phyloP scores from a whole-genome alignment of 257 asterid genomes.

The Solanum chilense region DNA sequence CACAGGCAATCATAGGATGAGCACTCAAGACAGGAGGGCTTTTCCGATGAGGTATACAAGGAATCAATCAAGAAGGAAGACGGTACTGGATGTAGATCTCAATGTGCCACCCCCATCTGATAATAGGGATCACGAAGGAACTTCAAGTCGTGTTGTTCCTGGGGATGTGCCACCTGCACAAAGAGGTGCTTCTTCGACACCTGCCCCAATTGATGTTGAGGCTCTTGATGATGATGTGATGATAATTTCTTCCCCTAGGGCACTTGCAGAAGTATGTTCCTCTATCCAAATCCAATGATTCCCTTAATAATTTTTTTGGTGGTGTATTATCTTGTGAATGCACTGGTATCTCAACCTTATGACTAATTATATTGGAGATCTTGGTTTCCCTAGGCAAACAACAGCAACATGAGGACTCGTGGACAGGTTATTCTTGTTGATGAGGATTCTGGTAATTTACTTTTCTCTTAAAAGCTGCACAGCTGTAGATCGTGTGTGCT shows the following conservation, averaged over 20 bases:
- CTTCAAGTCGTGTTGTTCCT: constrained; percentile 10
- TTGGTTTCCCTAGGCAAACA: constrained; percentile 49
- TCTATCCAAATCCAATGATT: neutral
- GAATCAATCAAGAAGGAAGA: constrained; percentile 13
- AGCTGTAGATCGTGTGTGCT: neutral
- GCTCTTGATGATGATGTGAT: constrained; percentile 35
- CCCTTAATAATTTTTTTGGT: neutral
- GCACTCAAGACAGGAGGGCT: constrained; percentile 12
- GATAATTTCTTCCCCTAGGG: constrained; percentile 25
- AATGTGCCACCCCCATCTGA: constrained; percentile 17
- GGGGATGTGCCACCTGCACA: neutral
- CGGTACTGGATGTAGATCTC: constrained; percentile 19
- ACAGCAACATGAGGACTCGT: constrained; percentile 49
- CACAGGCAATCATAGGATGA: constrained; percentile 4
- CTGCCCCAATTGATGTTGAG: constrained; percentile 32
- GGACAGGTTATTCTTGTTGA: constrained; percentile 53
- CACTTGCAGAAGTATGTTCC: constrained; percentile 23
- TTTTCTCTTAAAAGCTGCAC: neutral
- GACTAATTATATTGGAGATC: neutral
- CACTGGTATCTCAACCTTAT: neutral
- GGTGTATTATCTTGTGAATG: neutral
- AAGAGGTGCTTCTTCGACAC: neutral
- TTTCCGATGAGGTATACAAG: constrained; percentile 9
- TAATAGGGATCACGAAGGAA: constrained; percentile 16
- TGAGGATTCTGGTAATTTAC: constrained; percentile 56